Conservation (phyloP, 306 rosid species). For the Senna tora region DNA sequence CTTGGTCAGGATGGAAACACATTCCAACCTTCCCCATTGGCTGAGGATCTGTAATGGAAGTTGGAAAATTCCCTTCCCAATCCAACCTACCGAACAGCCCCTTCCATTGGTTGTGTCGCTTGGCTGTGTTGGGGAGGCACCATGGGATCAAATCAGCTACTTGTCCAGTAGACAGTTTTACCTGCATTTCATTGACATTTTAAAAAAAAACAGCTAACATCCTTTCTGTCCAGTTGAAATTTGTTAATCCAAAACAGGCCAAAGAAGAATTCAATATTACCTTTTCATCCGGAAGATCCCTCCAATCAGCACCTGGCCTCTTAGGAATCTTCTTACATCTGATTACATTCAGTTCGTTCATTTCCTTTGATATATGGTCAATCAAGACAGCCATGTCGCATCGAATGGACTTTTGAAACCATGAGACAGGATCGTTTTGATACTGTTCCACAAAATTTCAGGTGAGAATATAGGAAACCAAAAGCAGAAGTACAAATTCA, state of each 20-base stretch:
- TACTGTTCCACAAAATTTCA: constrained; percentile 54
- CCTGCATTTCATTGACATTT: constrained; percentile 50
- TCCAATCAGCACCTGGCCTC: constrained; percentile 97
- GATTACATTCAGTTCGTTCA: constrained; percentile 88
- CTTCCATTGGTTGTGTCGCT: constrained; percentile 97
- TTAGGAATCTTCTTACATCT: constrained; percentile 89
- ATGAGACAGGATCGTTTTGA: constrained; percentile 72
- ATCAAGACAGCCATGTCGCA: constrained; percentile 71
- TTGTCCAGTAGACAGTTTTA: constrained; percentile 76
- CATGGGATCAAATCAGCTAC: constrained; percentile 90
- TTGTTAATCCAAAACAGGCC: neutral
- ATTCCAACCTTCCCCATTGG: constrained; percentile 99
- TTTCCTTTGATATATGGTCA: constrained; percentile 93
- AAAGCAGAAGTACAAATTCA: neutral
- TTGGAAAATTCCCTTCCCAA: constrained; percentile 97
- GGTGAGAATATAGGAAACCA: constrained; percentile 15
- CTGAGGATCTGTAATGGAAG: constrained; percentile 95
- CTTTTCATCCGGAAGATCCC: constrained; percentile 91
- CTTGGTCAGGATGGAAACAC: constrained; percentile 99
- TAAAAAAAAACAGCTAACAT: too few species aligned
- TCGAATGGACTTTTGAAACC: constrained; percentile 91
- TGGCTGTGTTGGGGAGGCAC: constrained; percentile 99
- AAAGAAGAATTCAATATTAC: constrained; percentile 41
- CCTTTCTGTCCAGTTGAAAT: neutral
- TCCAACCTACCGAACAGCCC: constrained; percentile 95